phyloP scores from a whole-genome alignment of 352 stramenopile genomes.

The Pythium pectinolyticum region DNA sequence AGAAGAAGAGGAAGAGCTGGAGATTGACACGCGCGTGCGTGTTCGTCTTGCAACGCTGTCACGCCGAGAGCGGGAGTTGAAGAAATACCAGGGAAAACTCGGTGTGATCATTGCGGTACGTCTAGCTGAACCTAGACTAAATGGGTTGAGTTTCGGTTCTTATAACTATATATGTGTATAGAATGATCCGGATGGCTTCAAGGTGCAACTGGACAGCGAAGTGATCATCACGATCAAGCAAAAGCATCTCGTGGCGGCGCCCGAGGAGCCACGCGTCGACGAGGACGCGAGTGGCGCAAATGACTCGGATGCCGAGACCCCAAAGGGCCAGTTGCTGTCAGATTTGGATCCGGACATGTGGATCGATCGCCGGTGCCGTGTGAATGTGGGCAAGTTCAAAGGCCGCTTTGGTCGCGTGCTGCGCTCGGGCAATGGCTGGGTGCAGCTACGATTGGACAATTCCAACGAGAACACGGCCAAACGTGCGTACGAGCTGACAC shows the following conservation, averaged over 20 bases:
- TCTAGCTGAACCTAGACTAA: background rate
- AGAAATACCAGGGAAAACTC: slow-evolving; percentile 69
- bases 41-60: slow-evolving; percentile 51
- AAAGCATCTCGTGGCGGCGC: slow-evolving; percentile 44
- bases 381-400: slow-evolving; percentile 90
- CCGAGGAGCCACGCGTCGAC: slow-evolving; percentile 32
- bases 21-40: slow-evolving; percentile 54
- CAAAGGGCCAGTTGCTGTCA: slow-evolving; percentile 69
- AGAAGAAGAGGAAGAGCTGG: slow-evolving; percentile 37
- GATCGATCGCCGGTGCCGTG: slow-evolving; percentile 83
- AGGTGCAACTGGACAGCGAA: slow-evolving; percentile 57
- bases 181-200: slow-evolving; percentile 34
- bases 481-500: slow-evolving; percentile 82
- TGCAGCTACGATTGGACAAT: slow-evolving; percentile 80
- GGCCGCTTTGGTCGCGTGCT: slow-evolving; percentile 70
- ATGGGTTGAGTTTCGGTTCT: background rate
- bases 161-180: background rate
- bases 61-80: slow-evolving; percentile 57
- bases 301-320: slow-evolving; percentile 27
- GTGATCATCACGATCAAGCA: slow-evolving; percentile 59
- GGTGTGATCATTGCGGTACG: slow-evolving; percentile 62
- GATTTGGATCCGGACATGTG: slow-evolving; percentile 86
- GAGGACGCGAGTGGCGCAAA: slow-evolving; percentile 39
- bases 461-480: slow-evolving; percentile 87
- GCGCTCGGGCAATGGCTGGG: slow-evolving; percentile 87